phyloP scores from a whole-genome alignment of 371 early-diverging fungal genomes.

The Circinella umbellata region DNA sequence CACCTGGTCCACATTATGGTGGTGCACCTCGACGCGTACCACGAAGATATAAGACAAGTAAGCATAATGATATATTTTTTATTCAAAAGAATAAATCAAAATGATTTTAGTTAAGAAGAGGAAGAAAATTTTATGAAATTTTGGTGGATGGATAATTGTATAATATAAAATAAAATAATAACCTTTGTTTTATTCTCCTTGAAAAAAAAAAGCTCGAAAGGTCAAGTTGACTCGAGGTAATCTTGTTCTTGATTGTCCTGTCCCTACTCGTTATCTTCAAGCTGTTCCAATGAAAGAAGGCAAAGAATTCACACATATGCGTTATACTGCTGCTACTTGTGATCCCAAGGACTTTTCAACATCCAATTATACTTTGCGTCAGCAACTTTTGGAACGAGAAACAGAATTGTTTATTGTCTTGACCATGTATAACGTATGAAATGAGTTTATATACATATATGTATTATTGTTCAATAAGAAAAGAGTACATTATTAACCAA shows the following conservation, averaged over 20 bases:
- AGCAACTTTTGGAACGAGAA: conserved; percentile 69
- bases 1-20: conserved; percentile 40
- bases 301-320: conserved; percentile 80
- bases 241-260: conserved; percentile 80
- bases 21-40: conserved; percentile 61
- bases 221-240: conserved; percentile 79
- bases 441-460: too few species aligned
- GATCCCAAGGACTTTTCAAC: conserved; percentile 81
- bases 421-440: conserved; percentile 82
- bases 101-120: conserved; percentile 1
- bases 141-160: too few species aligned
- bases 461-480: too few species aligned
- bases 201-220: conserved; percentile 37
- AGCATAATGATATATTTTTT: conserved; percentile 11
- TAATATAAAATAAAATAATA: too few species aligned
- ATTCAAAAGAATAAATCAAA: too few species aligned
- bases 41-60: conserved; percentile 69
- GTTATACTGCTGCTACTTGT: conserved; percentile 85
- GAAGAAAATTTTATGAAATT: not conserved
- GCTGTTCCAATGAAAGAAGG: conserved; percentile 60
- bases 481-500: too few species aligned
- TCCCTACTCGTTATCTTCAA: conserved; percentile 67
- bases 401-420: conserved; percentile 92
- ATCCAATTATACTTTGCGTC: conserved; percentile 83
- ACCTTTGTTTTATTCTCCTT: too few species aligned